These are phyloP conservation scores for Coemansia umbellata DNA, from an alignment of 192 early-diverging fungal species.

Conservation along the genomic window DNA sequence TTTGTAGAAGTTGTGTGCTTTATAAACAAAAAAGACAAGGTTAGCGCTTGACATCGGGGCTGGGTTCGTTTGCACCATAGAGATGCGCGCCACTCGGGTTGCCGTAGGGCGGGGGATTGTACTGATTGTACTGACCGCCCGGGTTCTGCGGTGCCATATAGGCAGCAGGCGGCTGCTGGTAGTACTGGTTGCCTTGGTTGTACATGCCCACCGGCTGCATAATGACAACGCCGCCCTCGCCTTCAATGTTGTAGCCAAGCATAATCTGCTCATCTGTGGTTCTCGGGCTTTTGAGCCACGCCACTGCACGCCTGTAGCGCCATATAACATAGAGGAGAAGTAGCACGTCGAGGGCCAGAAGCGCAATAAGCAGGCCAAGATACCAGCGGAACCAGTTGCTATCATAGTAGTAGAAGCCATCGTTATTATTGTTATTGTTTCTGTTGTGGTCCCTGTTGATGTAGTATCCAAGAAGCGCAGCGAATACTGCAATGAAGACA, in stretches of 20 bases:
- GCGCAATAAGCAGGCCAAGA: conserved; percentile 42
- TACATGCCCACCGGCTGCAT: conserved; percentile 10
- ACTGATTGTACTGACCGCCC: conserved; percentile 22
- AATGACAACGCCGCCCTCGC: conserved; percentile 10
- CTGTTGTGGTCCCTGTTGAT: conserved; percentile 22
- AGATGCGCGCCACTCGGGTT: neutral
- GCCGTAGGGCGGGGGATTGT: conserved; percentile 6
- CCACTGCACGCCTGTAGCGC: conserved; percentile 15
- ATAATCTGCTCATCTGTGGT: conserved; percentile 36
- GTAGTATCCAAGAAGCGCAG: conserved; percentile 36
- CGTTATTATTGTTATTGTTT: neutral
- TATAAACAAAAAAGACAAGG: neutral
- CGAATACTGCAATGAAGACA: conserved; percentile 33
- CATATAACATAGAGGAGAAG: conserved; percentile 31
- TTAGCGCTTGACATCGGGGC: neutral
- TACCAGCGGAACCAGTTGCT: conserved; percentile 44
- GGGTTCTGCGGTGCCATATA: conserved; percentile 11
- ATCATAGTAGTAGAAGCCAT: too few relatives aligned
- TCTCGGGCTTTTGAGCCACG: conserved; percentile 30
- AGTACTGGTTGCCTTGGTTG: conserved; percentile 8
- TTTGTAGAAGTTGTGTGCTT: too few relatives aligned
- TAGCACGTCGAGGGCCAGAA: conserved; percentile 41
- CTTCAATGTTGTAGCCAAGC: conserved; percentile 19
- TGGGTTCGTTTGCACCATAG: neutral
- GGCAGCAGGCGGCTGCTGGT: conserved; percentile 15